A percentile compares a stretch with the other conserved stretches of the same genome.
Conservation (phyloP, 108 stramenopile species). For the Skeletonema tropicum region DNA sequence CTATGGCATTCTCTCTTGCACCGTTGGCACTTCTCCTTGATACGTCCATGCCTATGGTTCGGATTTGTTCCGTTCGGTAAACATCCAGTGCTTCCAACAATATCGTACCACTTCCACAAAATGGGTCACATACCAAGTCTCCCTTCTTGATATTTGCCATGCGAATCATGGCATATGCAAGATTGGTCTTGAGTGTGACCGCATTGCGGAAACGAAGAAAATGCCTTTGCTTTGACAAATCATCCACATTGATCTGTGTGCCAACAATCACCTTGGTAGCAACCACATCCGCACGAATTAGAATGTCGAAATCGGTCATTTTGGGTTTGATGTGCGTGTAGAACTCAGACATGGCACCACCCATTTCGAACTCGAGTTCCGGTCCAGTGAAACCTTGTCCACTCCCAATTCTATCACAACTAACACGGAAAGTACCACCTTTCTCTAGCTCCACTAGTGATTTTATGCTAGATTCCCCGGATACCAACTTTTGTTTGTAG, state of each 20-base stretch:
- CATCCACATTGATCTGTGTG: slow-evolving; percentile 67
- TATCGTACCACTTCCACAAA: slow-evolving; percentile 65
- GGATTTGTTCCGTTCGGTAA: slow-evolving; percentile 37
- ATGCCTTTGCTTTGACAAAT: slow-evolving; percentile 64
- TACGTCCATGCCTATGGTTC: slow-evolving; percentile 70
- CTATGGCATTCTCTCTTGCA: slow-evolving; percentile 63
- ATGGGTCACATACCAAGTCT: slow-evolving; percentile 57
- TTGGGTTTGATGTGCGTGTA: slow-evolving; percentile 50
- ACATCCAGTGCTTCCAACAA: slow-evolving; percentile 64
- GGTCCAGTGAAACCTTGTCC: slow-evolving; percentile 64
- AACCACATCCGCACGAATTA: slow-evolving; percentile 63
- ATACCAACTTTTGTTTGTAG: slow-evolving; percentile 53
- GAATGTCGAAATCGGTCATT: slow-evolving; percentile 70
- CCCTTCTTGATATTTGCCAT: slow-evolving; percentile 56
- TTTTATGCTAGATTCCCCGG: slow-evolving; percentile 19
- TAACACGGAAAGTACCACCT: slow-evolving; percentile 61
- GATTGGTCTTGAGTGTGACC: slow-evolving; percentile 75
- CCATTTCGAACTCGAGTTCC: slow-evolving; percentile 66
- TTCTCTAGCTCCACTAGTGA: slow-evolving; percentile 29
- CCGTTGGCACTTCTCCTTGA: slow-evolving; percentile 59
- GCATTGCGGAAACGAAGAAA: slow-evolving; percentile 70
- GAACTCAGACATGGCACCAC: slow-evolving; percentile 69
- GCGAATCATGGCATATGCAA: slow-evolving; percentile 72
- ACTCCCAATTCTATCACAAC: slow-evolving; percentile 69
- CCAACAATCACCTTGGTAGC: slow-evolving; percentile 61